Evolutionary conservation across 2,329 filamentous ascomycete genomes (phyloP), one percentile per base, ranked within the genome.

Genomic region (Knoxdaviesia capensis): DNA sequence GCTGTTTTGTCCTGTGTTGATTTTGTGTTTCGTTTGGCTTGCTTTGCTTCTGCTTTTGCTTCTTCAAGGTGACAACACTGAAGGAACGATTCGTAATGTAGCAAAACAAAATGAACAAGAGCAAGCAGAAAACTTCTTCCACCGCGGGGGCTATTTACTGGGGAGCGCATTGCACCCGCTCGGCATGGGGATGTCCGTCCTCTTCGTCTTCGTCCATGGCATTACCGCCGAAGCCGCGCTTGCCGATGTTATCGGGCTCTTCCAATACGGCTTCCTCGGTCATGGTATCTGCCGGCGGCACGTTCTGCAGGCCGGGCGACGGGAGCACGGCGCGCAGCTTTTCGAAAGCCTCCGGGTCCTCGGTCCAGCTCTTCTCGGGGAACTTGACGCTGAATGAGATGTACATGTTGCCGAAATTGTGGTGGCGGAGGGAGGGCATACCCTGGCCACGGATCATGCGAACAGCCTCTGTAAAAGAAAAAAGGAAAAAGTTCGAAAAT

Each of bases 371-470:
- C 65, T 77, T 80, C 55, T 83, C 79, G 40, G 90, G 90, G 72
- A 98, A 96, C 65, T 93, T 94, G 63, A 98, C 86, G 54, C 83
- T 79, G 66, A 98, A 98, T 58, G 93, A 85, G 55, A 98, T 86
- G 68, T 90, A 98, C 52, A 98, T 69, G 65, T 98, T 94, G 54
- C 90, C 90, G 56, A 74, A 77, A 62, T 96, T 83, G 68, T 98
- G 90, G 62, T 96, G 90, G 53, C 90, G 77, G 62, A 76, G 81
- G 4, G 90, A 92, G 36, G 90, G 90, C 90, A 98, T 98, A 59
- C 90, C 90, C 64, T 98, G 90, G 49, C 86, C 87, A 50, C 84
- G 83, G 54, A 98, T 79, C 62, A 94, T 81, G 68, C 94, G 96
- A 58, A 96, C 74, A 50, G 84, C 69, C 51, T 83, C 90, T 94